Evolutionary conservation across 129 eudicot genomes (phyloP), one percentile per base, ranked within the genome.

Genomic region (sunflower (Helianthus annuus)): DNA sequence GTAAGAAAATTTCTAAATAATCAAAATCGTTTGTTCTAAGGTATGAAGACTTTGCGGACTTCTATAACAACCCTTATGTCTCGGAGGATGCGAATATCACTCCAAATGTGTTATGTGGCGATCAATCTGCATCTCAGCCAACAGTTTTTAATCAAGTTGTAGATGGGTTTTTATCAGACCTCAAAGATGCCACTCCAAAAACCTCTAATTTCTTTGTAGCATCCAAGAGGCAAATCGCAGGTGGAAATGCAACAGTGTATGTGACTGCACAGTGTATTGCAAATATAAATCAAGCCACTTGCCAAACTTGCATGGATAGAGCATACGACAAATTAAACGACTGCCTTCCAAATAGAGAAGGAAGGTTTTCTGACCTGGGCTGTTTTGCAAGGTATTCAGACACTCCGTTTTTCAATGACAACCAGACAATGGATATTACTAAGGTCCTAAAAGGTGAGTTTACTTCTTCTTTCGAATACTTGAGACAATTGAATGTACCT

Each of bases 341-440:
- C n/a, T 90, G 96, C 56, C 85, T 80, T 19, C 91, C 96, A 5
- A 36, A 19, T 13, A 80, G 80, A 0, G 85, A 87, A 66, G 96
- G 90, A 54, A 78, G 81, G 78, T 83, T 85, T 68, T 38, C 85
- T 39, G 83, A 85, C 66, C 76, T 82, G 5, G 93, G 79, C 34
- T 87, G 96, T 77, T 87, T 87, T 22, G 55, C 82, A 12, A 85
- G 96, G 81, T 90, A 80, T 66, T 87, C 93, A 2, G 73, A 60
- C 19, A 60, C 66, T 59, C 65, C 66, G 32, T 29, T 60, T 13
- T 60, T 60, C 66, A 60, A 60, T 11, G 84, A 48, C 32, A 87
- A 87, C 61, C 87, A 90, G 82, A 87, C 87, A 5, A 77, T 64
- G 5, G 64, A 77, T 65, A 80, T 90, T 73, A 29, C 74, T 49